These are phyloP conservation scores for Casuarina glauca DNA, from an alignment of 306 rosid genomes.

Conservation along the genomic window DNA sequence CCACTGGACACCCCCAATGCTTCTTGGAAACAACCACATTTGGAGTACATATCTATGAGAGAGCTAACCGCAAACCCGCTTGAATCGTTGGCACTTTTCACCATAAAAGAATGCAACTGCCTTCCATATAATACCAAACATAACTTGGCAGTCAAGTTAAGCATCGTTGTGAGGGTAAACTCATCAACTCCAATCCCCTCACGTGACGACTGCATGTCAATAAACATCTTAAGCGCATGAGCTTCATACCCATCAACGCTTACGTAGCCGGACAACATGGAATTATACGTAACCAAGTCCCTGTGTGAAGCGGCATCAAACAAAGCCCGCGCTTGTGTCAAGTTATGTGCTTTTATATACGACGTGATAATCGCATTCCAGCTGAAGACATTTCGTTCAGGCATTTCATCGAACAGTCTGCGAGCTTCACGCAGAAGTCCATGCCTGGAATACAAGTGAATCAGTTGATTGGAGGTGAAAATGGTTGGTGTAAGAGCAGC, in stretches of 20 bases:
- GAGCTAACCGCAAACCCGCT: constrained; percentile 60
- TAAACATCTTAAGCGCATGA: constrained; percentile 57
- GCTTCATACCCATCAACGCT: constrained; percentile 46
- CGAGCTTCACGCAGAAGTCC: constrained; percentile 52
- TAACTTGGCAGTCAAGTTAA: constrained; percentile 62
- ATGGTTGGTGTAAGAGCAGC: constrained; percentile 42
- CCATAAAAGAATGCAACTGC: constrained; percentile 79
- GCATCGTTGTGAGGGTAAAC: constrained; percentile 59
- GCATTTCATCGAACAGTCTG: constrained; percentile 71
- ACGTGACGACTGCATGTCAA: constrained; percentile 48
- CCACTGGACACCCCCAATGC: constrained; percentile 43
- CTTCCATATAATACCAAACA: constrained; percentile 44
- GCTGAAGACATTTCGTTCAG: constrained; percentile 63
- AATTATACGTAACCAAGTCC: constrained; percentile 74
- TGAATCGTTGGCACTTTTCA: constrained; percentile 59
- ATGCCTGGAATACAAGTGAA: constrained; percentile 40
- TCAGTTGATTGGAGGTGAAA: constrained; percentile 64
- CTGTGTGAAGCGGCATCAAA: constrained; percentile 48
- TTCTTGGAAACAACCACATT: constrained; percentile 62
- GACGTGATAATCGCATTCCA: constrained; percentile 71
- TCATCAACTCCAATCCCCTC: constrained; percentile 54
- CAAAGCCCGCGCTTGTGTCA: constrained; percentile 49
- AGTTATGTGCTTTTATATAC: constrained; percentile 53
- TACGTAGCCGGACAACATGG: constrained; percentile 62
- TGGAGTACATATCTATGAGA: constrained; percentile 75